These are phyloP conservation scores for Colletotrichum theobromicola DNA, from an alignment of 2,329 filamentous ascomycete species.

Conservation along the genomic window DNA sequence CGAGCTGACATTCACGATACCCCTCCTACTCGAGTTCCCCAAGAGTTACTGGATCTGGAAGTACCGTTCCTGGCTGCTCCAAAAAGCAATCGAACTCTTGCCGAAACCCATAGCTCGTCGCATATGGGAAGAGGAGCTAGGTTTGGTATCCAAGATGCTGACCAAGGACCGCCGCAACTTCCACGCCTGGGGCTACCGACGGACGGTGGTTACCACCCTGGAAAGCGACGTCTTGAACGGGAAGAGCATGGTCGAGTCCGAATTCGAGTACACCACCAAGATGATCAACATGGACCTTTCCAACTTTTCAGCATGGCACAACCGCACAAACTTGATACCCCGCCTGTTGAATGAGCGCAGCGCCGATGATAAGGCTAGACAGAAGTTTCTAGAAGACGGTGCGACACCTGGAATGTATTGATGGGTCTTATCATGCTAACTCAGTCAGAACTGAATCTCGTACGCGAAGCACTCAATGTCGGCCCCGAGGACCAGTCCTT, in stretches of 20 bases:
- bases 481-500: conserved; percentile 94
- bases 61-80: conserved; percentile 84
- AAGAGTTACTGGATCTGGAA: conserved; percentile 99
- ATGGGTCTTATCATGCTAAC: neutral
- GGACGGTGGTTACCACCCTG: conserved; percentile 77
- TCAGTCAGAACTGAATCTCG: conserved; percentile 70
- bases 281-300: conserved; percentile 88
- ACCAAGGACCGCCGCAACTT: conserved; percentile 88
- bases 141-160: conserved; percentile 86
- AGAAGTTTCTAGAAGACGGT: conserved; percentile 75
- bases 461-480: conserved; percentile 81
- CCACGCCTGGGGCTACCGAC: conserved; percentile 93
- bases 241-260: conserved; percentile 73
- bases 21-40: conserved; percentile 82
- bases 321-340: conserved; percentile 83
- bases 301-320: conserved; percentile 98
- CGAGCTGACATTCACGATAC: conserved; percentile 84
- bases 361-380: conserved; percentile 67
- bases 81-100: conserved; percentile 71
- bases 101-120: conserved; percentile 58
- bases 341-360: conserved; percentile 73
- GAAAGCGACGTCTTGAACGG: conserved; percentile 63
- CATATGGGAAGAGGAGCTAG: conserved; percentile 87
- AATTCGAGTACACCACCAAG: conserved; percentile 88
- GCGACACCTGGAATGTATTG: conserved; percentile 14